A percentile compares a stretch with the other conserved stretches of the same genome.
Conservation (phyloP, 768 basidiomycete genomes). For the Boletus vermiculosoides region DNA sequence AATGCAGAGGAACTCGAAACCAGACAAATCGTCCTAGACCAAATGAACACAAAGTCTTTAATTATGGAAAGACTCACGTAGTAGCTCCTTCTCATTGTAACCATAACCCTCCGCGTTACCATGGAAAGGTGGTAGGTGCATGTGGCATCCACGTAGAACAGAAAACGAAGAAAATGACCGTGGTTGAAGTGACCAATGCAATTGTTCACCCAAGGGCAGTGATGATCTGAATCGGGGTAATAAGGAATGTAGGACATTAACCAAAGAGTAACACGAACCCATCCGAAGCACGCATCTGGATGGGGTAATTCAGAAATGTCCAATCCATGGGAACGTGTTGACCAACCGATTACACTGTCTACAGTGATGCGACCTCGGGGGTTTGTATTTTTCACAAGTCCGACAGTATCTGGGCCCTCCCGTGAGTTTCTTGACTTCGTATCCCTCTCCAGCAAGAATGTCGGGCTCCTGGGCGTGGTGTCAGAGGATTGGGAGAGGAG, state of each 20-base stretch:
- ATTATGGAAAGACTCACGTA: constrained; percentile 45
- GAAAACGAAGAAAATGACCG: constrained; percentile 85
- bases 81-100: constrained; percentile 40
- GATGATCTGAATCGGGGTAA: constrained; percentile 58
- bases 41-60: not conserved
- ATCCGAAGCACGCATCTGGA: constrained; percentile 82
- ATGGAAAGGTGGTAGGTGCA: constrained; percentile 87
- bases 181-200: constrained; percentile 94
- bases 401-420: constrained; percentile 84
- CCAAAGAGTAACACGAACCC: constrained; percentile 49
- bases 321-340: not conserved
- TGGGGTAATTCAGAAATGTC: constrained; percentile 1
- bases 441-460: constrained; percentile 58
- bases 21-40: constrained; percentile 64
- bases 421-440: constrained; percentile 89
- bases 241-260: constrained; percentile 4
- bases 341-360: constrained; percentile 77
- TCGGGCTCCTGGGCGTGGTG: constrained; percentile 58
- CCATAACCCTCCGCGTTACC: constrained; percentile 65
- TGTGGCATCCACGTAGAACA: constrained; percentile 89
- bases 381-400: constrained; percentile 82
- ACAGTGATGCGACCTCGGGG: constrained; percentile 92
- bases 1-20: constrained; percentile 74
- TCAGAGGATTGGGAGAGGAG: constrained; percentile 6
- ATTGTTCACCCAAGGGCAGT: constrained; percentile 92